Evolutionary conservation across 768 basidiomycete species (phyloP), one percentile per base, ranked within the genome.

Genomic region (Suillus bovinus): DNA sequence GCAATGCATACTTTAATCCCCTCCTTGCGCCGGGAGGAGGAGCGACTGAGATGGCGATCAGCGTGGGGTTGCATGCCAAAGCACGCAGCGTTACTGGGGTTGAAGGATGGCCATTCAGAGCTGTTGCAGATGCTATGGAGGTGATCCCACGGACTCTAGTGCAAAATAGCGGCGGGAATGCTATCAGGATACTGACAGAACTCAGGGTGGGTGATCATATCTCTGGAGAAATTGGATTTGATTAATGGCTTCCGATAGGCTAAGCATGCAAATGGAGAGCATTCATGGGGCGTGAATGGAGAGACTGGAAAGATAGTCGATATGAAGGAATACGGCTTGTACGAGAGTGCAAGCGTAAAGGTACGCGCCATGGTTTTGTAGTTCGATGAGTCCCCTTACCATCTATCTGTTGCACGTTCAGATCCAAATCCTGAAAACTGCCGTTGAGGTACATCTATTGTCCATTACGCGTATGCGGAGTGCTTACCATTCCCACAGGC

Each of bases 11-110:
- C 64, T 98, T 99, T 79, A 93, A 98, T 78, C 97, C 97, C 4
- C 77, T 82, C 6, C 86, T 99, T n/a, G 91, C 90, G 0, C 96
- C 96, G 0, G 96, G 96, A 8, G 96, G 96, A 22, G 96, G 97
- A 47, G 96, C 97, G 29, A 96, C 94, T 4, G 97, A 99, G 79
- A 98, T 99, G 94, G 97, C 96, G 0, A 88, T 99, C 76, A 88
- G 88, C 39, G 94, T 97, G 4, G 93, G 90, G 1, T 76, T 99
- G 66, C 90, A 91, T 55, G 82, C 84, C 10, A 91, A 89, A 74
- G 92, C 93, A 22, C 82, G 90, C 14, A 86, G 80, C 52, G 82
- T 97, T 63, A 87, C 88, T 17, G 96, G 96, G 16, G 90, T 95
- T 17, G 94, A 96, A 72, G 91, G 89, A 0, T 94, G 92, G 82